A percentile compares a stretch with the other conserved stretches of the same genome.
phyloP scores from a whole-genome alignment of 306 rosid species.

The Quillaja saponaria region DNA sequence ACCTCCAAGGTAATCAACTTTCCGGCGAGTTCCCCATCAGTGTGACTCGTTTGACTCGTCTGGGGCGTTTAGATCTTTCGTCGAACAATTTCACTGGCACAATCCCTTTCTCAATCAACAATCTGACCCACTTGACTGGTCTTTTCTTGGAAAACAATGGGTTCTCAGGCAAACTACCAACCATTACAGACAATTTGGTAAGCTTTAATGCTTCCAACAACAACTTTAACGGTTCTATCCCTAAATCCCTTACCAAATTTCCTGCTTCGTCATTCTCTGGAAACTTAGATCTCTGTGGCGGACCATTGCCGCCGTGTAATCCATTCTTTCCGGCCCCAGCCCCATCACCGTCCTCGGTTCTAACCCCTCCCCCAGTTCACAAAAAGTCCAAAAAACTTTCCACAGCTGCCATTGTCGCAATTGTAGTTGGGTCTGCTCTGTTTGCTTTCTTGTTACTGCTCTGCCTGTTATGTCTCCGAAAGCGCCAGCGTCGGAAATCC shows the following conservation, averaged over 20 bases:
- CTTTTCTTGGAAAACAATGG: constrained; percentile 58
- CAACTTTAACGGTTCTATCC: constrained; percentile 85
- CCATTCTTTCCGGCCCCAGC: constrained; percentile 89
- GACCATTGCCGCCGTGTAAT: constrained; percentile 57
- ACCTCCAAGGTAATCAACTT: constrained; percentile 59
- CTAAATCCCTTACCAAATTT: constrained; percentile 46
- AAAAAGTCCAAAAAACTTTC: constrained; percentile 73
- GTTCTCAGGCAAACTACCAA: constrained; percentile 71
- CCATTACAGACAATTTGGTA: constrained; percentile 27
- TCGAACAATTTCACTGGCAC: constrained; percentile 69
- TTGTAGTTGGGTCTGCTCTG: constrained; percentile 50
- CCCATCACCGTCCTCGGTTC: constrained; percentile 44
- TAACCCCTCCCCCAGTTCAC: constrained; percentile 22
- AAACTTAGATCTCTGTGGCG: constrained; percentile 76
- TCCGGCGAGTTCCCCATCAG: constrained; percentile 62
- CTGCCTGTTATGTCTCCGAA: constrained; percentile 52
- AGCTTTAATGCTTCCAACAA: constrained; percentile 68
- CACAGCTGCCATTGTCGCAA: constrained; percentile 72
- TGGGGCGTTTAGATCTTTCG: constrained; percentile 75
- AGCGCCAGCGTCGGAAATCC: constrained; percentile 43
- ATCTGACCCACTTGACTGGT: constrained; percentile 64
- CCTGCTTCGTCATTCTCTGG: constrained; percentile 61
- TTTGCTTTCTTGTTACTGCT: constrained; percentile 43
- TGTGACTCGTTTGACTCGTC: constrained; percentile 52
- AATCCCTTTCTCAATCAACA: constrained; percentile 75